These are phyloP conservation scores for Alternaria ventricosa DNA, from an alignment of 2,329 filamentous ascomycete species.

Conservation along the genomic window DNA sequence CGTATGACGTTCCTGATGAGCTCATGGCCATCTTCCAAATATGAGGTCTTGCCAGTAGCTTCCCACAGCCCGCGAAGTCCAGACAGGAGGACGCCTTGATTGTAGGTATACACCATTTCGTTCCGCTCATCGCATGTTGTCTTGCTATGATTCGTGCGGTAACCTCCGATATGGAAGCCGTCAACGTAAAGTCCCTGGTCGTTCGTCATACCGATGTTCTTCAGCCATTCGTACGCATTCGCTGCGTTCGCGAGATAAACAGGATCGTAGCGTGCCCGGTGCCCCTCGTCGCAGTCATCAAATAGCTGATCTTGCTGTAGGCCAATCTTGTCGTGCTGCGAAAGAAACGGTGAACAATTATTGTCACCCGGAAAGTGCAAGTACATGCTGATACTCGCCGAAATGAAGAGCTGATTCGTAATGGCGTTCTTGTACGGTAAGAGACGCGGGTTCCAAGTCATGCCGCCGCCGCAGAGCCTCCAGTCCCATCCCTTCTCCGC, in stretches of 20 bases:
- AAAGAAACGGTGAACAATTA: slow-evolving; percentile 72
- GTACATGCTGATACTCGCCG: slow-evolving; percentile 88
- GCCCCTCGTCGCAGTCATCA: slow-evolving; percentile 14
- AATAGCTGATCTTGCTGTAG: slow-evolving; percentile 2
- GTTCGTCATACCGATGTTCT: slow-evolving; percentile 81
- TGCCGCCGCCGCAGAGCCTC: slow-evolving; percentile 80
- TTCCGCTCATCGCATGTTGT: slow-evolving; percentile 80
- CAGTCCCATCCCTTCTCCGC: slow-evolving; percentile 82
- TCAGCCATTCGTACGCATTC: slow-evolving; percentile 82
- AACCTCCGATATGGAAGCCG: slow-evolving; percentile 83
- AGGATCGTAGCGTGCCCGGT: slow-evolving; percentile 56
- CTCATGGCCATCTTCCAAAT: slow-evolving; percentile 79
- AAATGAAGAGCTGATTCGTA: slow-evolving; percentile 88
- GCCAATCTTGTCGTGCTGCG: slow-evolving; percentile 24
- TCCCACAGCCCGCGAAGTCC: slow-evolving; percentile 82
- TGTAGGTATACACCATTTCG: slow-evolving; percentile 93
- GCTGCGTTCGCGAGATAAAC: slow-evolving; percentile 75
- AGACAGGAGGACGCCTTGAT: slow-evolving; percentile 88
- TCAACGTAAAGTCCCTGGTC: slow-evolving; percentile 77
- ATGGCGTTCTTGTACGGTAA: slow-evolving; percentile 93
- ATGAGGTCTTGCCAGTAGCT: slow-evolving; percentile 73
- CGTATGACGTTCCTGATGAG: slow-evolving; percentile 75
- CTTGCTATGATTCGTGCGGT: slow-evolving; percentile 63
- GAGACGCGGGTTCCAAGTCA: slow-evolving; percentile 83
- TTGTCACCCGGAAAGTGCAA: slow-evolving; percentile 82